Conservation (phyloP, 1,139 yeast genomes). For the Hansenula sp. region DNA sequence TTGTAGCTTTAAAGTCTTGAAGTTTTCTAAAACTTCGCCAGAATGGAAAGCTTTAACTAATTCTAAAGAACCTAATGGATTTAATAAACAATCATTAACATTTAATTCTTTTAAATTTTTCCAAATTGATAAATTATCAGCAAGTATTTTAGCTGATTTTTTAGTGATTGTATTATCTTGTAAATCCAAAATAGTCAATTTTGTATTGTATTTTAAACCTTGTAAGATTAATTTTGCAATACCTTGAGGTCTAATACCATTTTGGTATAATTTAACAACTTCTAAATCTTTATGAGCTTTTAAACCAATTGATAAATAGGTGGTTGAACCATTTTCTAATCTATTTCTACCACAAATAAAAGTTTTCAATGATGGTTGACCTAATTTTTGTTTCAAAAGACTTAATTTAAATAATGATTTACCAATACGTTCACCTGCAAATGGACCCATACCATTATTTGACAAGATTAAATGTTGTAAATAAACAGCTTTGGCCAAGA, state of each 20-base stretch:
- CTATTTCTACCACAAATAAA: slow-evolving; percentile 96
- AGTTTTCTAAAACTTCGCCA: slow-evolving; percentile 32
- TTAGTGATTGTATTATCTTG: slow-evolving; percentile 93
- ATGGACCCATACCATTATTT: slow-evolving; percentile 97
- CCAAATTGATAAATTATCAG: slow-evolving; percentile 55
- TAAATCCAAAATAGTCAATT: slow-evolving; percentile 69
- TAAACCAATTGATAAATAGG: slow-evolving; percentile 71
- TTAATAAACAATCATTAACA: slow-evolving; percentile 83
- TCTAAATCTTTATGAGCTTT: slow-evolving; percentile 66
- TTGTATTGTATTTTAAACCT: slow-evolving; percentile 61
- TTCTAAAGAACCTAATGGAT: slow-evolving; percentile 64
- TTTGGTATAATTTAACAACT: slow-evolving; percentile 81
- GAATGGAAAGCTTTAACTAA: slow-evolving; percentile 45
- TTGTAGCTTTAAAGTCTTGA: slow-evolving; percentile 69
- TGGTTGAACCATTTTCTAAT: slow-evolving; percentile 87
- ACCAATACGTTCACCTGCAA: slow-evolving; percentile 93
- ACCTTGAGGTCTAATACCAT: slow-evolving; percentile 95
- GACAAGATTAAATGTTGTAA: slow-evolving; percentile 83
- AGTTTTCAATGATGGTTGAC: slow-evolving; percentile 52
- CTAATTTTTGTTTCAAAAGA: slow-evolving; percentile 48
- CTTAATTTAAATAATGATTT: slow-evolving; percentile 73
- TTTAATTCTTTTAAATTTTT: slow-evolving; percentile 64
- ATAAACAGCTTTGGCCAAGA: slow-evolving; percentile 70
- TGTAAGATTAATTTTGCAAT: slow-evolving; percentile 66
- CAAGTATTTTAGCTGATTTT: slow-evolving; percentile 75